Percentiles rank a stretch among this genome's conserved stretches.
Conservation (phyloP, 192 early-diverging fungal genomes). For the Irineochytrium annulatum region DNA sequence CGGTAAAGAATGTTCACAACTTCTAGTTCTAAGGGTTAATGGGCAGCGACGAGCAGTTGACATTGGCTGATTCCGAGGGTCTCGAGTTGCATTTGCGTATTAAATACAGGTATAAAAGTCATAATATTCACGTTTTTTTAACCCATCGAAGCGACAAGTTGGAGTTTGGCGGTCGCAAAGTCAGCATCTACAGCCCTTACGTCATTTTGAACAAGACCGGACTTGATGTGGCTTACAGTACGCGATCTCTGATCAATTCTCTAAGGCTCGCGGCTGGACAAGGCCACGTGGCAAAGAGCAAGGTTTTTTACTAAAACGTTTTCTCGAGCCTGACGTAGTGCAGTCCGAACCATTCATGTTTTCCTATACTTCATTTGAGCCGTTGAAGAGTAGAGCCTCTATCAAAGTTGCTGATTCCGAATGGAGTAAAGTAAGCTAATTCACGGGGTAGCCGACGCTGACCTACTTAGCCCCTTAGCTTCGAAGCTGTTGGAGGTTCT, state of each 20-base stretch:
- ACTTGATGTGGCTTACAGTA: conserved; percentile 68
- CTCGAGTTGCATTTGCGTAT: conserved; percentile 53
- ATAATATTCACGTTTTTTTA: not conserved
- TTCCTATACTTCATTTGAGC: conserved; percentile 83
- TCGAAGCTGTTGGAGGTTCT: conserved; percentile 89
- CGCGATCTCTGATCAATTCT: conserved; percentile 76
- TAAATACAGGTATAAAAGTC: conserved; percentile 38
- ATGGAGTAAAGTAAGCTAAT: conserved; percentile 64
- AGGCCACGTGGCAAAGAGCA: conserved; percentile 31
- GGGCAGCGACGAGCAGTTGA: conserved; percentile 67
- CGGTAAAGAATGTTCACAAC: conserved; percentile 36
- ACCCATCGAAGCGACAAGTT: conserved; percentile 30
- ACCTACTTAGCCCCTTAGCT: conserved; percentile 69
- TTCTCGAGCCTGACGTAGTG: too few species aligned
- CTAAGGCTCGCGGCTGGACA: conserved; percentile 71
- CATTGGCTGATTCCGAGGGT: conserved; percentile 61
- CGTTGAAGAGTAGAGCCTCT: conserved; percentile 71
- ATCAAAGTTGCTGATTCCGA: conserved; percentile 70
- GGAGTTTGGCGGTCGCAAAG: conserved; percentile 70
- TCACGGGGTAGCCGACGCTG: not conserved
- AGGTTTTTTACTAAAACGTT: conserved; percentile 1
- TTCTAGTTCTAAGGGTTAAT: too few species aligned
- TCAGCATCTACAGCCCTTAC: conserved; percentile 91
- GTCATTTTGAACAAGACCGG: conserved; percentile 92
- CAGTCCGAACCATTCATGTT: conserved; percentile 83